phyloP scores from a whole-genome alignment of 1,139 yeast genomes.

The Yamadazyma sp. region DNA sequence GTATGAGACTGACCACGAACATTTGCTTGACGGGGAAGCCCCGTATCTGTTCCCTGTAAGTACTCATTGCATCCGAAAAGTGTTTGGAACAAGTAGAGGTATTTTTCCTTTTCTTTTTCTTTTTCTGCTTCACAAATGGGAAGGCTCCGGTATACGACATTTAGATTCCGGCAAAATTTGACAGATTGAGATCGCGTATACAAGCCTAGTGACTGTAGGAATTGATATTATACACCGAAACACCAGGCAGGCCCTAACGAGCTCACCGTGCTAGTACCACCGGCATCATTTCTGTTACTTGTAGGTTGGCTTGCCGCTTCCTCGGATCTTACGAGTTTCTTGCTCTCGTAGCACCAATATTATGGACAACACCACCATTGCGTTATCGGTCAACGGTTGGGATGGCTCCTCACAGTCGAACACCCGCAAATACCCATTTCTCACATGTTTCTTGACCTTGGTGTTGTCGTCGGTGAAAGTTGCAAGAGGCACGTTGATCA shows the following conservation, averaged over 20 bases:
- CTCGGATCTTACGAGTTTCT: slow-evolving; percentile 38
- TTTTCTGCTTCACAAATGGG: too few relatives aligned
- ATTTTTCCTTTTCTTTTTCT: too few relatives aligned
- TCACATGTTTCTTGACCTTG: slow-evolving; percentile 21
- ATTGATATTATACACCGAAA: too few relatives aligned
- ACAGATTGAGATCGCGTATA: too few relatives aligned
- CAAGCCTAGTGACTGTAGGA: too few relatives aligned
- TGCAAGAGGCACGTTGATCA: slow-evolving; percentile 32
- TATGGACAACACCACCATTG: slow-evolving; percentile 29
- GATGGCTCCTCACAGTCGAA: slow-evolving; percentile 21
- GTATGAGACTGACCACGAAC: slow-evolving; percentile 40
- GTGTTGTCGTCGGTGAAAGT: slow-evolving; percentile 30
- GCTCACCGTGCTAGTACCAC: too few relatives aligned
- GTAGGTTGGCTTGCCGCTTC: slow-evolving; percentile 28
- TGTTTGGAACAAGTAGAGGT: too few relatives aligned
- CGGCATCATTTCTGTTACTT: too few relatives aligned
- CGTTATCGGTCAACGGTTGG: slow-evolving; percentile 19
- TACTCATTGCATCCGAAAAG: background rate
- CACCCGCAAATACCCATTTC: slow-evolving; percentile 32
- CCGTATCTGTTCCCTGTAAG: slow-evolving; percentile 15
- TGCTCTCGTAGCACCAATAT: slow-evolving; percentile 39
- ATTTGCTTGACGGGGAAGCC: slow-evolving; percentile 56
- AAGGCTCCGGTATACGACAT: too few relatives aligned
- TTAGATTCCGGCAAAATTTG: too few relatives aligned
- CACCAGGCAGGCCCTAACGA: too few relatives aligned